Conservation (phyloP, 768 basidiomycete species). For the Terana coerulea region DNA sequence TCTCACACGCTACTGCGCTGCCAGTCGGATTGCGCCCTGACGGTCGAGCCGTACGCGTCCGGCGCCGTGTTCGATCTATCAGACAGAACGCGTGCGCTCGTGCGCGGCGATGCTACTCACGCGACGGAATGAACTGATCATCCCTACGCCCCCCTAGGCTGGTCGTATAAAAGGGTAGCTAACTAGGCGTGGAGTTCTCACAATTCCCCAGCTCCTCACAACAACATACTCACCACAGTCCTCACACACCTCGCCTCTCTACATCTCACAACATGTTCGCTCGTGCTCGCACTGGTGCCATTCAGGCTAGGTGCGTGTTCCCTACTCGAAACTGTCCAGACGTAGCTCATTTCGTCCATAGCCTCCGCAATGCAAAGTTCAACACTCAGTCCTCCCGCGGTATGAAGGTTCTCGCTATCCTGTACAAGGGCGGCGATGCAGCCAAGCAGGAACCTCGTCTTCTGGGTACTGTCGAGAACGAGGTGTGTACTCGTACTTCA, state of each 20-base stretch:
- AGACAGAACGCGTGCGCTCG: neutral
- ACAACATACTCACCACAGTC: neutral
- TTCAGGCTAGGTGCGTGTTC: constrained; percentile 5
- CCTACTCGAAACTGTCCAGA: too few relatives aligned
- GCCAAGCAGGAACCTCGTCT: constrained; percentile 70
- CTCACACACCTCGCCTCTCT: neutral
- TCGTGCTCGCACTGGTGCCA: constrained; percentile 12
- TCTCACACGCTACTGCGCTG: neutral
- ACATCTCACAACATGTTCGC: constrained; percentile 11
- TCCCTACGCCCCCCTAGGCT: constrained; percentile 1
- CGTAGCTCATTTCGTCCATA: neutral
- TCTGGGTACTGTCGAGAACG: constrained; percentile 77
- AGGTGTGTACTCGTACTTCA: constrained; percentile 45
- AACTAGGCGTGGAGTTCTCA: constrained; percentile 1
- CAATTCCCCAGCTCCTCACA: neutral
- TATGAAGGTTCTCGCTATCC: constrained; percentile 63
- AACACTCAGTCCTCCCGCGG: constrained; percentile 11
- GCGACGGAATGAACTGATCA: neutral
- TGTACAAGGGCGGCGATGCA: constrained; percentile 65
- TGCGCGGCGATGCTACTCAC: too few relatives aligned
- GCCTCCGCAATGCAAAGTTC: constrained; percentile 10
- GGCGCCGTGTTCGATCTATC: constrained; percentile 1
- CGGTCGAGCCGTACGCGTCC: neutral
- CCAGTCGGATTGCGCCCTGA: neutral
- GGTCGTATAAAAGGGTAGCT: constrained; percentile 6